A percentile compares a stretch with the other conserved stretches of the same genome.
Conservation (phyloP, 148 eudicot species). For the Bassia scoparia region DNA sequence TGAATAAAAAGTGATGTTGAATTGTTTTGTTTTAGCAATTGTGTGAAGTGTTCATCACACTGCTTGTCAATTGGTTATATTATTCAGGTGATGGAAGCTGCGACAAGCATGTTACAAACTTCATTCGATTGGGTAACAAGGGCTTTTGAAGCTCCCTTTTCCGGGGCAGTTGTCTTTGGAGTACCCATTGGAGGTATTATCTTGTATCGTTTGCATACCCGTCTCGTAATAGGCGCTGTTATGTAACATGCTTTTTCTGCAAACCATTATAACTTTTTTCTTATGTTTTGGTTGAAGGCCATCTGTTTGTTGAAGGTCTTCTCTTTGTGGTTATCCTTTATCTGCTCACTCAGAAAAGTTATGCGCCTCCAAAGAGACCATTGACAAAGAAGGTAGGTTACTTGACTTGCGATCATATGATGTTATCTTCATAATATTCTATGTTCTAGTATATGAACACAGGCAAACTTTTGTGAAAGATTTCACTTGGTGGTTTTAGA, state of each 20-base stretch:
- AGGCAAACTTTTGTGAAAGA: too few relatives aligned
- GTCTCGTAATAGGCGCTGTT: too few relatives aligned
- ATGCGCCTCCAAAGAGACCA: slow-evolving; percentile 93
- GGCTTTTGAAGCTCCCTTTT: slow-evolving; percentile 53
- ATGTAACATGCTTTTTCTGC: not conserved
- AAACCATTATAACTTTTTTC: not conserved
- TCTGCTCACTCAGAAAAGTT: slow-evolving; percentile 83
- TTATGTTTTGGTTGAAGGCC: slow-evolving; percentile 50
- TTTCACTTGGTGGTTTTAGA: too few relatives aligned
- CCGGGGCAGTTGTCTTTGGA: slow-evolving; percentile 85
- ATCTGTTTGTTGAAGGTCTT: slow-evolving; percentile 90
- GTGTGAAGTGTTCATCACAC: not conserved
- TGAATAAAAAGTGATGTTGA: not conserved
- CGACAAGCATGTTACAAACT: slow-evolving; percentile 35
- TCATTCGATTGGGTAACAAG: slow-evolving; percentile 53
- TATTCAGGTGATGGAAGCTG: slow-evolving; percentile 23
- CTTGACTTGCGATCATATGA: not conserved
- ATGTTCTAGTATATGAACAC: not conserved
- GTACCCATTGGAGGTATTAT: slow-evolving; percentile 70
- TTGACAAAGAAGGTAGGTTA: slow-evolving; percentile 68
- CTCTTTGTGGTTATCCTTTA: slow-evolving; percentile 76
- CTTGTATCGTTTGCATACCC: not conserved
- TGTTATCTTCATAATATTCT: not conserved
- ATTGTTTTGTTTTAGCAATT: not conserved
- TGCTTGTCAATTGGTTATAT: slow-evolving; percentile 1